phyloP scores from a whole-genome alignment of 371 early-diverging fungal species.

The Apophysomyces ossiformis region DNA sequence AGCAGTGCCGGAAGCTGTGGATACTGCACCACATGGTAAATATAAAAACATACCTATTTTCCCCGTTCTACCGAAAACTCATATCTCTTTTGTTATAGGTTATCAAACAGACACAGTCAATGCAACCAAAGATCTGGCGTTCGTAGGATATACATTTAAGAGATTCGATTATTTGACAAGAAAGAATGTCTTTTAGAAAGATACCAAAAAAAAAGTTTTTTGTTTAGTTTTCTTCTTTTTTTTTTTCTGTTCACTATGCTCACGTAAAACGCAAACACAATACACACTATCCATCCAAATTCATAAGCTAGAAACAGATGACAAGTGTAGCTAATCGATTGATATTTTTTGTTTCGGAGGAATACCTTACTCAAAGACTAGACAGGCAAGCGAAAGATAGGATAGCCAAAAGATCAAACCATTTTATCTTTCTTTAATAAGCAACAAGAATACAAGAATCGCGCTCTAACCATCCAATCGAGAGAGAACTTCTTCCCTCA shows the following conservation, averaged over 20 bases:
- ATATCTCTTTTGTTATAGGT: slow-evolving; percentile 18
- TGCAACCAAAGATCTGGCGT: slow-evolving; percentile 90
- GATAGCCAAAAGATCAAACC: no score
- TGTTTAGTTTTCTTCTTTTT: background rate
- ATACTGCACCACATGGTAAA: slow-evolving; percentile 33
- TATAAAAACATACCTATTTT: background rate
- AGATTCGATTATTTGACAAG: slow-evolving; percentile 88
- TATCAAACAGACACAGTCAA: slow-evolving; percentile 48
- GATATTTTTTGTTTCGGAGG: no score
- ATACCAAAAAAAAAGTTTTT: slow-evolving; percentile 12
- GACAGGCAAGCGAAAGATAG: no score
- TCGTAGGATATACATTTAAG: slow-evolving; percentile 97
- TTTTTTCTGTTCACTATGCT: background rate
- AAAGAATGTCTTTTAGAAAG: slow-evolving; percentile 71
- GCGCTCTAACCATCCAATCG: no score
- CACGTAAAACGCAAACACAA: background rate
- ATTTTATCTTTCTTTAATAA: no score
- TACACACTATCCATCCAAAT: background rate
- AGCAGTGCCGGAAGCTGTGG: slow-evolving; percentile 63
- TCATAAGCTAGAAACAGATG: background rate
- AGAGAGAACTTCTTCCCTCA: no score
- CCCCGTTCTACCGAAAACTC: background rate
- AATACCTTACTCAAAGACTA: no score
- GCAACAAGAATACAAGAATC: no score
- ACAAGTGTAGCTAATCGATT: no score